phyloP scores from a whole-genome alignment of 768 basidiomycete species.

The Gyrodon lividus region DNA sequence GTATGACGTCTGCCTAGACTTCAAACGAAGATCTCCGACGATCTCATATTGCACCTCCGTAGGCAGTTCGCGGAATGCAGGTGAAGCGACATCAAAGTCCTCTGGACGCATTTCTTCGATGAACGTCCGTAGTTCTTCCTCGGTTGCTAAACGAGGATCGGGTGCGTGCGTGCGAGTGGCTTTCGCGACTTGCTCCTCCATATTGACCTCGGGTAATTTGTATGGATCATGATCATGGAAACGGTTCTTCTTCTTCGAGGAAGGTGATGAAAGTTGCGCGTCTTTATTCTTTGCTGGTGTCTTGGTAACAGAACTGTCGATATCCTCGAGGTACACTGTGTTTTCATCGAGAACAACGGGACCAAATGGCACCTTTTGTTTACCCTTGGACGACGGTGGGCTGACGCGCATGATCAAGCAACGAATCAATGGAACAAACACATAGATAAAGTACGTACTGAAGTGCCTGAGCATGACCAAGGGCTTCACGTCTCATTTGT shows the following conservation, averaged over 20 bases:
- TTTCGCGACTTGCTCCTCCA: conserved; percentile 61
- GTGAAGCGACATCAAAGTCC: conserved; percentile 89
- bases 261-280: conserved; percentile 40
- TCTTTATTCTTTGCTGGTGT: conserved; percentile 42
- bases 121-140: conserved; percentile 89
- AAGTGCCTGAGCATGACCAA: conserved; percentile 55
- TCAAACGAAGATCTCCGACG: conserved; percentile 90
- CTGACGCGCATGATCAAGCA: conserved; percentile 9
- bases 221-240: conserved; percentile 90
- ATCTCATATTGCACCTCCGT: conserved; percentile 99
- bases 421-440: neutral
- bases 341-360: conserved; percentile 63
- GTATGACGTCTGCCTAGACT: conserved; percentile 93
- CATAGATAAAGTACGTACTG: conserved; percentile 36
- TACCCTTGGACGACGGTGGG: conserved; percentile 37
- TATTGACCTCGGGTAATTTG: conserved; percentile 78
- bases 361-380: conserved; percentile 44
- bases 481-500: conserved; percentile 85
- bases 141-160: conserved; percentile 93
- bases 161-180: conserved; percentile 61
- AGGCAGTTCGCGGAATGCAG: conserved; percentile 88
- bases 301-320: conserved; percentile 53
- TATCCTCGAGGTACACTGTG: conserved; percentile 87
- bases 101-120: conserved; percentile 96
- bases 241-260: conserved; percentile 57